Conservation (phyloP, 1,284 basidiomycete genomes). For the Marasmius sp. region DNA sequence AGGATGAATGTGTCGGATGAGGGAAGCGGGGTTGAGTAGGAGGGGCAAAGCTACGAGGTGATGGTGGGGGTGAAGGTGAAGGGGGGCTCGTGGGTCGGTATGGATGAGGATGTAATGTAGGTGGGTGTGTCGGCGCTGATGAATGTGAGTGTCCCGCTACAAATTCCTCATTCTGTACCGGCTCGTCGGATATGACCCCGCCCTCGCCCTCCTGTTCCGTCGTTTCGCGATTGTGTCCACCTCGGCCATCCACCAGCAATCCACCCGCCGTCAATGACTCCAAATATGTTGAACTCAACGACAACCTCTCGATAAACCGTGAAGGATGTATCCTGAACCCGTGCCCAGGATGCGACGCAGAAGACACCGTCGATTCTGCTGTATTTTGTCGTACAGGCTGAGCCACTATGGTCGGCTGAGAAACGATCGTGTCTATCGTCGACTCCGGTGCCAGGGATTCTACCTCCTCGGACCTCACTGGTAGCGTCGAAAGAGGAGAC, state of each 20-base stretch:
- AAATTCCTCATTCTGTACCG: not conserved
- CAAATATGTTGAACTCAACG: constrained; percentile 8
- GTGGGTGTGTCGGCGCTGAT: not conserved
- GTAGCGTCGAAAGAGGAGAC: not conserved
- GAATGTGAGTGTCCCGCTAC: not conserved
- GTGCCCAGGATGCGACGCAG: not conserved
- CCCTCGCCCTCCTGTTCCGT: not conserved
- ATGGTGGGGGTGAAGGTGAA: not conserved
- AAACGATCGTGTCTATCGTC: not conserved
- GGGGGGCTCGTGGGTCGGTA: too few relatives aligned
- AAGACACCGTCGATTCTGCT: not conserved
- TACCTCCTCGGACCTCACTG: not conserved
- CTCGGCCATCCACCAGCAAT: not conserved
- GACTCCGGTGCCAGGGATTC: not conserved
- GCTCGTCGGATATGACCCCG: not conserved
- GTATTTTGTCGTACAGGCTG: not conserved
- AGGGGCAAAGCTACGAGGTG: not conserved
- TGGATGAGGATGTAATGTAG: too few relatives aligned
- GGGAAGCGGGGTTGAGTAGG: not conserved
- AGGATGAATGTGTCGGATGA: not conserved
- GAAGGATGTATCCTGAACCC: constrained; percentile 8
- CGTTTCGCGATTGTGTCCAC: not conserved
- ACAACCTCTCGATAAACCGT: constrained; percentile 10
- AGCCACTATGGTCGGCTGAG: not conserved
- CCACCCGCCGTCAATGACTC: constrained; percentile 7